phyloP scores from a whole-genome alignment of 2,329 filamentous ascomycete species.

The Leptographium procerum region DNA sequence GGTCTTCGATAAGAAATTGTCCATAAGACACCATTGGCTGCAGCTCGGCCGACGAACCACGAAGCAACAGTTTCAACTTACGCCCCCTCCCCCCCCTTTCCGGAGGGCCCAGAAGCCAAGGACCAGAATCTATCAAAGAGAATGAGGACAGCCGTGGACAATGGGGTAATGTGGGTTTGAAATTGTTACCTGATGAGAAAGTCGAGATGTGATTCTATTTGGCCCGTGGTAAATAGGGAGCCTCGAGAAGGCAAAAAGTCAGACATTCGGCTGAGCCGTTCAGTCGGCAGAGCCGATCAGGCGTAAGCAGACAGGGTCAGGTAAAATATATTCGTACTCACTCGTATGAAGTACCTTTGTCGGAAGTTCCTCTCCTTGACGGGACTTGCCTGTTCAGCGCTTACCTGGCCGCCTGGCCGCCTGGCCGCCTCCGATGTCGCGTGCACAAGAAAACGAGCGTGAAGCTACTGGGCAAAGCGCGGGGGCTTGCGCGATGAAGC shows the following conservation, averaged over 20 bases:
- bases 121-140: no score
- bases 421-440: constrained; percentile 1
- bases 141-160: no score
- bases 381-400: background rate
- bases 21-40: constrained; percentile 5
- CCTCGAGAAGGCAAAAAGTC: background rate
- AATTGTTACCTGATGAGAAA: constrained; percentile 10
- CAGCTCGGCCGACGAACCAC: background rate
- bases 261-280: no score
- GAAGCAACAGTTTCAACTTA: background rate
- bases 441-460: background rate
- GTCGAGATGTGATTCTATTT: background rate
- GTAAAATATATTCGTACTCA: no score
- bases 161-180: constrained; percentile 10
- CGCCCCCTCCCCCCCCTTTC: background rate
- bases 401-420: background rate
- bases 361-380: background rate
- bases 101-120: background rate
- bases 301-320: background rate
- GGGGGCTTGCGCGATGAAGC: background rate
- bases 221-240: constrained; percentile 3
- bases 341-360: background rate
- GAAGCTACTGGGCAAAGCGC: background rate
- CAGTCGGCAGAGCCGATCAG: background rate
- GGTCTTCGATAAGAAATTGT: constrained; percentile 9